Evolutionary conservation across 805 yeast genomes (phyloP), one percentile per base, ranked within the genome.

Genomic region (Candida dajiaensis): DNA sequence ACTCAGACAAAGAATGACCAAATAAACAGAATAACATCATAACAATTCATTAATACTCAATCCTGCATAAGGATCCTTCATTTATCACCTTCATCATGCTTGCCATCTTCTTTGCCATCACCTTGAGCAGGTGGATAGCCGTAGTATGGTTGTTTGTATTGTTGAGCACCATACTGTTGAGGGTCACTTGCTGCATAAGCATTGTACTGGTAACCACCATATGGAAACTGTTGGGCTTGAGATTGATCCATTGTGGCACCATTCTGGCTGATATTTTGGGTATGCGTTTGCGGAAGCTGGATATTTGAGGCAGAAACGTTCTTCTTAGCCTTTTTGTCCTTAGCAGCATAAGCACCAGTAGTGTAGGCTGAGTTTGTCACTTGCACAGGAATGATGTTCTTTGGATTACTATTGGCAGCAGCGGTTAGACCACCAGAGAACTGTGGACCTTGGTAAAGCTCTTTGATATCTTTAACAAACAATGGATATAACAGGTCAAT

Each of bases 391-490:
- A 59, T 42, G 20, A 59, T 59, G 44, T 55, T 58, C 45, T 55
- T 59, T 40, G 62, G 59, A 41, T 59, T 57, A 21, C 50, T 52
- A 46, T 57, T 58, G 8, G 63, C 63, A 22, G 63, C 62, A 16
- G 63, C 64, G 5, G 64, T 59, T 10, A 55, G 41, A 11, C 64
- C 64, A 37, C 64, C 64, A 10, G 63, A 59, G 40, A 56, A 58
- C 46, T 58, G 62, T 6, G 65, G 65, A 3, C 63, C 63, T 40
- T 58, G 62, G 39, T 59, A 58, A 15, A 61, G 41, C 36, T 58
- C 62, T 62, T 81, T 81, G 54, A 81, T 81, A 61, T 81, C 86
- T 57, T 84, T 77, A 40, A 81, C 86, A 59, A 78, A 78, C 42
- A 78, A 64, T 3, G 83, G 83, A 54, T 78, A 78, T 42, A 78